These are phyloP conservation scores for Trypanosoma cruzi DNA, from an alignment of 208 protist species.

Conservation along the genomic window DNA sequence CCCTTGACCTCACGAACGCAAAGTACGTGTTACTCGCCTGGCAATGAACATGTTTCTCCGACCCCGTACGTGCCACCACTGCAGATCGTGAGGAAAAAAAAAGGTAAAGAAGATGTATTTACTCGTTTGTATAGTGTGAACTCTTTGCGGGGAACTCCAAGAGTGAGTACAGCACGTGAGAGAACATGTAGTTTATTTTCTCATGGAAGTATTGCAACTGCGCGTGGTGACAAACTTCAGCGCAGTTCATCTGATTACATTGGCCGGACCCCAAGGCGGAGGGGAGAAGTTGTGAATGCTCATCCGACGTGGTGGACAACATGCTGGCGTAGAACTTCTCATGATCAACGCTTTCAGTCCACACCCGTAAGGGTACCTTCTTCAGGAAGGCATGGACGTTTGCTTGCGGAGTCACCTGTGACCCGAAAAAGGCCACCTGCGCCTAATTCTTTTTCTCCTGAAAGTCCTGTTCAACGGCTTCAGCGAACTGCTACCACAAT, in stretches of 20 bases:
- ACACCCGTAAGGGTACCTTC: neutral
- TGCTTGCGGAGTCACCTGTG: neutral
- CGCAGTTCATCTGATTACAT: neutral
- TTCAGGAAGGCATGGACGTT: neutral
- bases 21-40: neutral
- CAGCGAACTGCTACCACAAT: neutral
- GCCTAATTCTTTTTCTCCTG: neutral
- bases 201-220: neutral
- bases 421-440: neutral
- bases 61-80: neutral
- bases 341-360: neutral
- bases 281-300: neutral
- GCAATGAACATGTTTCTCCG: neutral
- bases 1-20: neutral
- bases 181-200: neutral
- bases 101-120: slow-evolving; percentile 19
- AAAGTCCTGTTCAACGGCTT: neutral
- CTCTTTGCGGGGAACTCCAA: neutral
- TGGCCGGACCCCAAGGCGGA: neutral
- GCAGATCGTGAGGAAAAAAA: neutral
- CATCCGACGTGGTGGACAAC: neutral
- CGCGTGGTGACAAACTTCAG: neutral
- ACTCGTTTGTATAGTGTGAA: slow-evolving; percentile 11
- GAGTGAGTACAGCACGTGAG: neutral
- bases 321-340: neutral